These are phyloP conservation scores for Boletus subparvulus DNA, from an alignment of 768 basidiomycete genomes.

Conservation along the genomic window DNA sequence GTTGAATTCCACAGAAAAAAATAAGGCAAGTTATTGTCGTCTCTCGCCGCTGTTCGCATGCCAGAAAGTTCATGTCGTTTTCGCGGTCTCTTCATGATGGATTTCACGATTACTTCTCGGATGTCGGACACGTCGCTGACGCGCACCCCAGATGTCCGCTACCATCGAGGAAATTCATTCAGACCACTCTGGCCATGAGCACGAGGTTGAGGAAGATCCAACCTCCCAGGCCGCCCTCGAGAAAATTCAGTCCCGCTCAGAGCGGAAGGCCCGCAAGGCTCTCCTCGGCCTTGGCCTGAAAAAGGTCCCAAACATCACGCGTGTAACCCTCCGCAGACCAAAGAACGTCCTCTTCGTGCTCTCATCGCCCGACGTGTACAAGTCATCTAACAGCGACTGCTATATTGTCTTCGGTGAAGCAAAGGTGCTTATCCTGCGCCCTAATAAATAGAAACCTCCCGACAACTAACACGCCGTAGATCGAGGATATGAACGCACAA, in stretches of 20 bases:
- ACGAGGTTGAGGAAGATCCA: slow-evolving; percentile 67
- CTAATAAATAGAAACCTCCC: background rate
- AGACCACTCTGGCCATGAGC: slow-evolving; percentile 74
- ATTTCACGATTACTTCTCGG: slow-evolving; percentile 26
- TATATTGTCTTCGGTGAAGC: slow-evolving; percentile 99
- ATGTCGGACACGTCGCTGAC: slow-evolving; percentile 33
- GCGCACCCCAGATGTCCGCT: slow-evolving; percentile 59
- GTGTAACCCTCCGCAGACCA: slow-evolving; percentile 91
- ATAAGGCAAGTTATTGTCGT: slow-evolving; percentile 17
- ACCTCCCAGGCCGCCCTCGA: slow-evolving; percentile 82
- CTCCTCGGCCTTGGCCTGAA: slow-evolving; percentile 89
- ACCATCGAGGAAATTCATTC: slow-evolving; percentile 78
- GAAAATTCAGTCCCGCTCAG: slow-evolving; percentile 91
- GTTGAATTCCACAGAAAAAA: slow-evolving; percentile 11
- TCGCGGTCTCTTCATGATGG: slow-evolving; percentile 21
- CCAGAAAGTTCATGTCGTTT: background rate
- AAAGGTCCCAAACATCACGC: slow-evolving; percentile 88
- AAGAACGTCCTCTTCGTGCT: slow-evolving; percentile 97
- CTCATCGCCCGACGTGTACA: slow-evolving; percentile 94
- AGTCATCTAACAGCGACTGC: slow-evolving; percentile 94
- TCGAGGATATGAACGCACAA: slow-evolving; percentile 85
- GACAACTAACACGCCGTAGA: slow-evolving; percentile 39
- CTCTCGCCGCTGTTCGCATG: background rate
- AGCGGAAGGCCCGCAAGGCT: slow-evolving; percentile 95
- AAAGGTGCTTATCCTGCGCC: slow-evolving; percentile 51